Evolutionary conservation across 768 basidiomycete species (phyloP).

Genomic region (Collybiopsis luxurians): DNA sequence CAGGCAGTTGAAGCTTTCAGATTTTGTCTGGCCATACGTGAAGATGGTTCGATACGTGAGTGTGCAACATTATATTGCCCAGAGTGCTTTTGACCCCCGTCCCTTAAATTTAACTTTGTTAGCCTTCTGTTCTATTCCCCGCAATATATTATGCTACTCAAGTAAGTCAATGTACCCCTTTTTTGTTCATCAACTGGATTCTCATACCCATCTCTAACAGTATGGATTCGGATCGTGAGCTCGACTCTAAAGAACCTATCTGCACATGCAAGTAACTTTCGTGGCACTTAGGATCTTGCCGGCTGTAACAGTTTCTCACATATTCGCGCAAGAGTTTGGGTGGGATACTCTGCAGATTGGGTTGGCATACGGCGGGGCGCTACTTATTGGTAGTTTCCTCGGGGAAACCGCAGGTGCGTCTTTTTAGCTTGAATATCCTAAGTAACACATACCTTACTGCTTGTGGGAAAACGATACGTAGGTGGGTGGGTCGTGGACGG

Average conservation of each 20-base stretch:
- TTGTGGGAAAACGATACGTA: too few relatives aligned
- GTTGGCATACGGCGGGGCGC: neutral
- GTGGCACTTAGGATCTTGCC: neutral
- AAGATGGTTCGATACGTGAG: neutral
- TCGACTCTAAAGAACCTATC: neutral
- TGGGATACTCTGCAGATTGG: conserved; percentile 6
- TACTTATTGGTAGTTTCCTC: conserved; percentile 1
- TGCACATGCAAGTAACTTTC: neutral
- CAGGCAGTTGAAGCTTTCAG: neutral
- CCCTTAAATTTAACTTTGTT: neutral
- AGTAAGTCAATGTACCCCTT: neutral
- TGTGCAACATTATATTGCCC: neutral
- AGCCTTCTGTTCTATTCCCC: neutral
- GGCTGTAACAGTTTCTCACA: neutral
- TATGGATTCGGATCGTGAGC: neutral
- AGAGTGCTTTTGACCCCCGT: too few relatives aligned
- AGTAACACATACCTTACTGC: too few relatives aligned
- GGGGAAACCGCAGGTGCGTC: conserved; percentile 5
- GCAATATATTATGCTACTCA: neutral
- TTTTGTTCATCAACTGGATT: neutral
- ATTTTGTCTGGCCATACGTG: neutral
- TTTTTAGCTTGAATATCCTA: too few relatives aligned
- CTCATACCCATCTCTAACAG: neutral
- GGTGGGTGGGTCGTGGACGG: too few relatives aligned
- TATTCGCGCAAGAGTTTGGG: neutral